Base-by-base conservation (phyloP, 768 basidiomycete genomes). In the Pleurotus sapidus region DNA sequence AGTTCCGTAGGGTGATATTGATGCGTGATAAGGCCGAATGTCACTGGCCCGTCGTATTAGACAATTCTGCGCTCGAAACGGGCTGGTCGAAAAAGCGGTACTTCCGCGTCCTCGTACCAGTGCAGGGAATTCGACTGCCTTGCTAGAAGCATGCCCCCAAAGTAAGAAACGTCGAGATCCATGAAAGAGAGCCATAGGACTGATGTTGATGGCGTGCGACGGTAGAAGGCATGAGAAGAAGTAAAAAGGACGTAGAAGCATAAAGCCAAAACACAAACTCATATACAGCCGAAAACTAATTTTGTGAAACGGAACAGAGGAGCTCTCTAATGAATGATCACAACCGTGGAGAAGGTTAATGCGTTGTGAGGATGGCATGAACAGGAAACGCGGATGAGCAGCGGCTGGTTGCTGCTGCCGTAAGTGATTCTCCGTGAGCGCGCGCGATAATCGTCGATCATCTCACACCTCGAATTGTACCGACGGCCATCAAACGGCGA, bases 101-200 rank as follows among this genome's bases (percentile, higher is more conserved):
- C 51, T 34, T 34, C 30, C 30, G 11, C 9, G 30, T 34, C 30
- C 30, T 34, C 30, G 9, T 34, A 43, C 11, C 42, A 11, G 39
- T 9, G n/a, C 5, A 15, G 51, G 51, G 20, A 54, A 42, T n/a
- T n/a, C 18, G 20, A 12, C 27, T 54, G 11, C 51, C 39, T 20
- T 54, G 39, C 51, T 42, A 54, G 51, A 54, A 54, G 51, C 51
- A 23, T 23, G 18, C 18, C 2, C 23, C 39, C 15, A 54, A 54
- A 54, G 51, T 23, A 54, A 54, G 51, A 42, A 54, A 54, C 51
- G 51, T 54, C 51, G 51, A 54, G 37, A 54, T 54, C 51, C 51
- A 54, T 42, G 51, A 54, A 42, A 42, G 20, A n/a, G 39, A 23
- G 34, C 38, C 27, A 37, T 3, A 54, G 38, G 23, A 25, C 34